These are phyloP conservation scores for Beauveria australis DNA, from an alignment of 2,329 filamentous ascomycete genomes.

Conservation along the genomic window DNA sequence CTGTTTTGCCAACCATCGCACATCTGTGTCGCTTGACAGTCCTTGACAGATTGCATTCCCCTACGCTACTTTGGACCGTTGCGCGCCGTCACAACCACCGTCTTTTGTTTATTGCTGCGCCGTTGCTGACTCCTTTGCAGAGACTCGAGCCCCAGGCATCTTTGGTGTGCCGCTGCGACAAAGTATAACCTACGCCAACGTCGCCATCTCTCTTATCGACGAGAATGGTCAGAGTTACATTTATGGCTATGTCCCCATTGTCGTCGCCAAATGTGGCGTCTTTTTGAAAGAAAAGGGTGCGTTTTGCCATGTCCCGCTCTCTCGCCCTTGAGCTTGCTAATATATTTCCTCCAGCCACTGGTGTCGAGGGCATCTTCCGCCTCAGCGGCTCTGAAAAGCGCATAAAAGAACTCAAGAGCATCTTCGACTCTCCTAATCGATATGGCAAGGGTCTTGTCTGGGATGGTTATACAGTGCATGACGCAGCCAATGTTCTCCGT, in stretches of 20 bases:
- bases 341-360: constrained; percentile 57
- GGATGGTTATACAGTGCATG: constrained; percentile 96
- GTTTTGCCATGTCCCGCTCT: constrained; percentile 23
- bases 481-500: constrained; percentile 91
- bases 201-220: constrained; percentile 92
- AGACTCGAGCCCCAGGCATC: constrained; percentile 59
- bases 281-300: constrained; percentile 96
- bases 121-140: constrained; percentile 22
- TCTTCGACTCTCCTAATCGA: constrained; percentile 89
- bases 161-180: constrained; percentile 89
- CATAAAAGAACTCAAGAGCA: constrained; percentile 88
- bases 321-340: constrained; percentile 16
- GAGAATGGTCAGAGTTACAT: constrained; percentile 92
- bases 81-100: neutral
- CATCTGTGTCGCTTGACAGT: neutral
- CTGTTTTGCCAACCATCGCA: neutral
- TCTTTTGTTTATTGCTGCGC: neutral
- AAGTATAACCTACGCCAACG: constrained; percentile 96
- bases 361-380: constrained; percentile 93
- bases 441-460: constrained; percentile 96
- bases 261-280: constrained; percentile 95
- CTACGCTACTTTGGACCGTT: neutral
- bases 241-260: constrained; percentile 96
- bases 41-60: neutral
- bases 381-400: constrained; percentile 93